Percentiles rank a stretch among this genome's conserved stretches.
Conservation (phyloP, 139 green algal species). For the Diplosphaera chodatii region DNA sequence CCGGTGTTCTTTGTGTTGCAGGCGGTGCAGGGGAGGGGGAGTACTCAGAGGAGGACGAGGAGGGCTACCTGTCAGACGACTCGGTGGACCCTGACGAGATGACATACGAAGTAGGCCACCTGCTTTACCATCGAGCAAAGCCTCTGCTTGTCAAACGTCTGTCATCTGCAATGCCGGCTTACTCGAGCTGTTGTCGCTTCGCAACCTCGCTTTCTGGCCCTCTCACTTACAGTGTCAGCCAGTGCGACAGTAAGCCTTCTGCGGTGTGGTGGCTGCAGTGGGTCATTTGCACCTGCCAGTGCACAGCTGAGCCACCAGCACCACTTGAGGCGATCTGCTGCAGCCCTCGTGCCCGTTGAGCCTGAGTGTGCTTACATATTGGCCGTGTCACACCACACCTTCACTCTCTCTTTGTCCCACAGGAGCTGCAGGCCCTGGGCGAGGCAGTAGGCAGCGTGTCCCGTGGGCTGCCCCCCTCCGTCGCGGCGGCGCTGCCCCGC, state of each 20-base stretch:
- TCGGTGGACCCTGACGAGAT: conserved; percentile 31
- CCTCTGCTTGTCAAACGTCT: conserved; percentile 2
- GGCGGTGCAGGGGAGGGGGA: not conserved
- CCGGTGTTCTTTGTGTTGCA: no score
- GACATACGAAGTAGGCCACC: conserved; percentile 27
- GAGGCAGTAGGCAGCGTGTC: conserved; percentile 36
- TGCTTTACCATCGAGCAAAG: not conserved
- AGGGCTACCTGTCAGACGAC: conserved; percentile 3
- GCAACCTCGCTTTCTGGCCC: not conserved
- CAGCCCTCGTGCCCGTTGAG: no score
- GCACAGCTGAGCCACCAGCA: no score
- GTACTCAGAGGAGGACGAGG: not conserved
- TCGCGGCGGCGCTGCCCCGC: conserved; percentile 18
- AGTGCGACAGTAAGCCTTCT: no score
- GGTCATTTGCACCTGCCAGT: no score
- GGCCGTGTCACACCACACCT: no score
- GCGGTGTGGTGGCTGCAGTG: no score
- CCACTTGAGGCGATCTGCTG: no score
- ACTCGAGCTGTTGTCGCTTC: not conserved
- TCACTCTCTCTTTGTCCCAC: not conserved
- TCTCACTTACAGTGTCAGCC: no score
- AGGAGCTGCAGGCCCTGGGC: conserved; percentile 26
- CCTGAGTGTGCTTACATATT: not conserved
- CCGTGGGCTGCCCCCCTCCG: conserved; percentile 5
- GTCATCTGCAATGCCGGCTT: no score